Base-by-base conservation (phyloP, 345 rosid species). In the Lenwebbia sp. region DNA sequence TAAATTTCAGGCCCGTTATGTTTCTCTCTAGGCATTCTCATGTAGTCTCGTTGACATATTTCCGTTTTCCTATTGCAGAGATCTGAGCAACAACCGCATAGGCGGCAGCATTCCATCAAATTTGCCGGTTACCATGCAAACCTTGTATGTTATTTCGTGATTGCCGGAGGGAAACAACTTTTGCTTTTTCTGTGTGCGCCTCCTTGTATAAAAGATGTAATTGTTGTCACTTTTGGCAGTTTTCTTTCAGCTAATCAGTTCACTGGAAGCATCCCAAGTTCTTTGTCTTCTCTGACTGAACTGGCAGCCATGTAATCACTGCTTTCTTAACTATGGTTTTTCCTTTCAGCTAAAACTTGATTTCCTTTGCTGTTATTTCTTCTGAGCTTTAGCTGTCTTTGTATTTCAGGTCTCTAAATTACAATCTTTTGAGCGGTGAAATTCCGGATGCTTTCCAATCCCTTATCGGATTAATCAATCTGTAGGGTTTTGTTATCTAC, bases 231-330 rank as follows among this genome's bases (percentile, higher is more conserved):
- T 91, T 90, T 88, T 91, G 90, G 89, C 98, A 98, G 99, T 88
- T 98, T 96, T 92, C 99, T 98, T 90, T 88, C 99, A 86, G 97
- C 88, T 88, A 98, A 98, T 91, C 91, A 91, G 90, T 95, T 98
- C 89, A 93, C 91, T 40, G 99, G 99, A 90, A 94, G 94, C 94
- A 94, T 98, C 87, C 99, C 99, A 0, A 95, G 90, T 94, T 88
- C 96, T 41, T 57, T 98, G 44, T 91, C 97, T 86, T 88, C 97
- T 65, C 87, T 98, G 89, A 91, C 89, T 82, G 85, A 84, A 70
- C 88, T 98, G 90, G 85, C 88, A 82, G 99, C 85, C 91, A 94
- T 98, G 99, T 96, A 93, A 91, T 82, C 85, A 83, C 90, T 60
- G 54, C 50, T 37, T 84, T 75, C 52, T 19, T 83, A 13, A 57